Base-by-base conservation (phyloP, 2,329 filamentous ascomycete species). In the Mycocentrospora acerina region DNA sequence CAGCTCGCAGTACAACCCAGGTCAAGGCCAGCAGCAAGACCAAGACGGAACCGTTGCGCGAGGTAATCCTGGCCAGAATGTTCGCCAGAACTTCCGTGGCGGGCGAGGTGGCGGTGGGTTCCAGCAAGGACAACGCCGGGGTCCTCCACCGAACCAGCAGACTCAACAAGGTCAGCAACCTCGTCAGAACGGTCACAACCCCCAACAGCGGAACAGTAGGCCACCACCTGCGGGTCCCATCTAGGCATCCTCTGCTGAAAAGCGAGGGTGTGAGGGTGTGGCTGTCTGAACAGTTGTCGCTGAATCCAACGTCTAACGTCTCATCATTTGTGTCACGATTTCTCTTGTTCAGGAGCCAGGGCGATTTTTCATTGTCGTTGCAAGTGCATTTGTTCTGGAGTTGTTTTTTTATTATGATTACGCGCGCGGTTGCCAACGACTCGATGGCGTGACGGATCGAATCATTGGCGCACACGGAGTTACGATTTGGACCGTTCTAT, bases 1-100 rank as follows among this genome's bases (percentile, higher is more conserved):
- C 38, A 81, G 76, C 63, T 68, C 76, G 16, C 67, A 54, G 29
- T 59, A 58, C 42, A 37, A 46, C 27, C 53, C 58, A 37, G 53
- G 46, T 22, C 50, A 46, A 29, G 29, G 32, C 4, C 57, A 60
- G 35, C 46, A 38, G 18, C 59, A 64, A 39, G 57, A 59, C 19
- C 59, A 62, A 28, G 57, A 62, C 14, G 53, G 53, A 11, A 37
- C 42, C 29, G 42, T 46, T 17, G 46, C 44, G 14, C 55, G 52
- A 22, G 43, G 46, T 37, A 51, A 50, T 30, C 49, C 51, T 32
- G 54, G 61, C 19, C 51, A 57, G 36, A 59, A 53, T 37, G 46
- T 42, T 37, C 51, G 58, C 40, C 57, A 57, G 22, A 57, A 57
- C 30, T 62, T 58, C 35, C 58, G 62, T 15, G 59, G 64, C 31